These are phyloP conservation scores for Podaxis sp. DNA, from an alignment of 768 basidiomycete genomes.

Conservation along the genomic window DNA sequence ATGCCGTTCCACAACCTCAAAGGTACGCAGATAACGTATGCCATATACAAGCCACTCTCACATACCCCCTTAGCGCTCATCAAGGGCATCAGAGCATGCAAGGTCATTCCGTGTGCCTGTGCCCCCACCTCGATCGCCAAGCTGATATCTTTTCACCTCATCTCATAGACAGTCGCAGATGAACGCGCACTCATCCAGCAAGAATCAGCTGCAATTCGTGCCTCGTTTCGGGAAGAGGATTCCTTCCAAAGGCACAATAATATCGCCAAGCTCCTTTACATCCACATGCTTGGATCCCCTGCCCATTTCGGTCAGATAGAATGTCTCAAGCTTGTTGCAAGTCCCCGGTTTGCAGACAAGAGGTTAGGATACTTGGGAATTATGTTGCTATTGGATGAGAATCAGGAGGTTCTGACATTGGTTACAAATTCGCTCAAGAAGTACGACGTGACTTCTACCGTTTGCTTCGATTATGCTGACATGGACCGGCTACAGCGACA, in stretches of 20 bases:
- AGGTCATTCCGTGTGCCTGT: conserved; percentile 47
- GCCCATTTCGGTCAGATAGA: conserved; percentile 99
- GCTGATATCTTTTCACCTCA: conserved; percentile 20
- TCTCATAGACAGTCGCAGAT: conserved; percentile 88
- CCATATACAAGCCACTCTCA: conserved; percentile 4
- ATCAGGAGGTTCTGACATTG: conserved; percentile 93
- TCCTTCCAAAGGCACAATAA: conserved; percentile 94
- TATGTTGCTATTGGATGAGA: conserved; percentile 96
- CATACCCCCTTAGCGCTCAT: conserved; percentile 70
- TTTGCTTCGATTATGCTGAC: conserved; percentile 14
- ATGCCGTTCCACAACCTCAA: conserved; percentile 91
- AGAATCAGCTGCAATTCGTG: conserved; percentile 95
- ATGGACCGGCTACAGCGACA: conserved; percentile 62
- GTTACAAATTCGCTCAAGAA: conserved; percentile 99
- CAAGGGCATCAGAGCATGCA: conserved; percentile 97
- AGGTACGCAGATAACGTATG: conserved; percentile 40
- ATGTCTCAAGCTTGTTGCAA: conserved; percentile 91
- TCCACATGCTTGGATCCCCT: conserved; percentile 98
- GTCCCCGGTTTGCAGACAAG: conserved; percentile 95
- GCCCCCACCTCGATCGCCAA: conserved; percentile 8
- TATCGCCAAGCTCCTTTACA: conserved; percentile 96
- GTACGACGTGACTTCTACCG: conserved; percentile 41
- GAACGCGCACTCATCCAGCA: conserved; percentile 96
- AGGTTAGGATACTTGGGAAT: conserved; percentile 95
- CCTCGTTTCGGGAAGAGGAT: conserved; percentile 97